Evolutionary conservation across 768 basidiomycete genomes (phyloP).

Genomic region (Brasilioporus rufonigricans): DNA sequence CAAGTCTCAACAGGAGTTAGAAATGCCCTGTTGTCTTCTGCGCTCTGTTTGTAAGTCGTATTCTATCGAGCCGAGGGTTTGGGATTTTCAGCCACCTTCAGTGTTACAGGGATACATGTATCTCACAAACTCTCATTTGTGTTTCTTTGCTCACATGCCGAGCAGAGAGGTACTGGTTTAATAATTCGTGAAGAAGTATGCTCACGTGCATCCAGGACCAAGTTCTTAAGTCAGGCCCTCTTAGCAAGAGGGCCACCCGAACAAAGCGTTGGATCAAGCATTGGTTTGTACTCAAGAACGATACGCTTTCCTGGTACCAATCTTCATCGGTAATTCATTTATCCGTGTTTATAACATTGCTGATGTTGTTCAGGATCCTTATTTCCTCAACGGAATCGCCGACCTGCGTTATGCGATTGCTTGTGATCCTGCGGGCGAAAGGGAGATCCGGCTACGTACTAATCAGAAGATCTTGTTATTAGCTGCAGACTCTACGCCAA

Average conservation of each 20-base stretch:
- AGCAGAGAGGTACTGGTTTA: constrained; percentile 65
- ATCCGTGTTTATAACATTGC: constrained; percentile 2
- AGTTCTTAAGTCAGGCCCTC: constrained; percentile 86
- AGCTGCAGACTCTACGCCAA: constrained; percentile 76
- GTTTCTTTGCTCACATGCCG: constrained; percentile 97
- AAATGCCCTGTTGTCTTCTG: constrained; percentile 93
- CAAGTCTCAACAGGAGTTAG: constrained; percentile 36
- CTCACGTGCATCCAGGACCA: constrained; percentile 60
- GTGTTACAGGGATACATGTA: constrained; percentile 98
- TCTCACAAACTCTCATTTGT: constrained; percentile 87
- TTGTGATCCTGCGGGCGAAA: constrained; percentile 78
- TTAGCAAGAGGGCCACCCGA: constrained; percentile 83
- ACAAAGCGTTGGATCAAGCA: constrained; percentile 93
- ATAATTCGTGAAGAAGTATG: background rate
- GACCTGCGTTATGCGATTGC: constrained; percentile 91
- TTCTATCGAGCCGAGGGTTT: background rate
- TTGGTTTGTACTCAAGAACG: constrained; percentile 97
- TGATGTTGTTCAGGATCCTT: constrained; percentile 70
- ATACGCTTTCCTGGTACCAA: constrained; percentile 95
- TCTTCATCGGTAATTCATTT: constrained; percentile 71
- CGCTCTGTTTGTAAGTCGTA: constrained; percentile 77
- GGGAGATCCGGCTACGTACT: constrained; percentile 79
- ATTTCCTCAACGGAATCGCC: constrained; percentile 96
- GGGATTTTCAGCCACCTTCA: constrained; percentile 28
- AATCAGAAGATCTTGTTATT: constrained; percentile 74